Base-by-base conservation (phyloP, 208 protist species). In the Trypanosoma boissoni region DNA sequence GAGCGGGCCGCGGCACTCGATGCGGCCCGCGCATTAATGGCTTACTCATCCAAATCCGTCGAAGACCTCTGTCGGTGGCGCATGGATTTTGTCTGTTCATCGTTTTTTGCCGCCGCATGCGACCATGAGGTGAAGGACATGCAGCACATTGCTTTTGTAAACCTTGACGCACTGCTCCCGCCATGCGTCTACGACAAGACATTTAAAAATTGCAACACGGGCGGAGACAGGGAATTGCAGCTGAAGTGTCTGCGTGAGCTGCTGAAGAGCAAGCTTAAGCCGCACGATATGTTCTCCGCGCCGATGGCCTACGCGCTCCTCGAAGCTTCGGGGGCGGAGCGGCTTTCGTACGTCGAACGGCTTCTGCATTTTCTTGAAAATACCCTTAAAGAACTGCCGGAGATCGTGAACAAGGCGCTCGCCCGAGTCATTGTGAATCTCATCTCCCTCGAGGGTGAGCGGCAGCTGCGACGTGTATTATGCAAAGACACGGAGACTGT, bases 371-470 rank as follows among this genome's bases (percentile, higher is more conserved):
- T 67, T 39, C 10, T 62, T 26, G 41, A 37, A n/a, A 50, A 64
- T 7, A 16, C 12, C 4, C 10, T 73, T 6, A 29, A 60, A 23
- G 56, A 81, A 0, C 32, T 81, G 1, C 78, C 62, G 0, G 27
- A 55, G 1, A 24, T 70, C 26, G 43, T 64, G 12, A 50, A 58
- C 9, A 57, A 64, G 5, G 57, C 55, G 2, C 74, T 83, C 23
- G 58, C 66, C 14, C 39, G 74, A 2, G 63, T 89, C 16, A 75
- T 86, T 10, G 69, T 83, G 16, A 54, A 82, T 58, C 46, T 93
- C 12, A 59, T 93, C 7, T 90, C 83, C 29, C 52, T 86, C n/a
- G 75, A 89, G 54, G 86, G 72, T 24, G 79, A 82, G 31, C 69
- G 74, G 1, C 79, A 78, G 65, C 52, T 83, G 43, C 51, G 58